Percentiles rank a stretch among this genome's conserved stretches.
Conservation (phyloP, 345 rosid genomes). For the Populus euphratica region DNA sequence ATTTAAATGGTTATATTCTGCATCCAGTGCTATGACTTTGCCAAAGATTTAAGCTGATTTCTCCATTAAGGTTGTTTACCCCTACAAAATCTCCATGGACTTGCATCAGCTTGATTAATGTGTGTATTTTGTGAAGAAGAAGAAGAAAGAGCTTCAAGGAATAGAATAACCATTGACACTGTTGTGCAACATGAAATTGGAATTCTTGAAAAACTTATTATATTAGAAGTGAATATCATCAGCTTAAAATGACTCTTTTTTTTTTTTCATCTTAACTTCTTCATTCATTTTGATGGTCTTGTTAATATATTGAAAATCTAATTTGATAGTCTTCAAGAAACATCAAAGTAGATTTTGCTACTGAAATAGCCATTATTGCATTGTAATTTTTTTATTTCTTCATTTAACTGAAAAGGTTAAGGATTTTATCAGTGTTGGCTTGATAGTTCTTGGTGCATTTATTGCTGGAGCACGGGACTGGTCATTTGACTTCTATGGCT, state of each 20-base stretch:
- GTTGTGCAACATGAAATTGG: not conserved
- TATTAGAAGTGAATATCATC: not conserved
- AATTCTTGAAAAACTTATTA: not conserved
- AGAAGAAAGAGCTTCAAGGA: not conserved
- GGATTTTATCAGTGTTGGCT: constrained; percentile 77
- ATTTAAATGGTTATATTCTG: constrained; percentile 1
- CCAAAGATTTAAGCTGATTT: not conserved
- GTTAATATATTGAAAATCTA: not conserved
- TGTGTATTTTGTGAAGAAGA: not conserved
- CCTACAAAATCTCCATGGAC: not conserved
- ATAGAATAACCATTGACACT: not conserved
- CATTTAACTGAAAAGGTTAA: constrained; percentile 43
- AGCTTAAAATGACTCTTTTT: not conserved
- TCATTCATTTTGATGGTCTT: not conserved
- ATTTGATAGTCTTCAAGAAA: not conserved
- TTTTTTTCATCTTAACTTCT: not conserved
- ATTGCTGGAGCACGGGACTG: constrained; percentile 96
- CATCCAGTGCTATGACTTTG: not conserved
- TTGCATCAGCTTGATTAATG: not conserved
- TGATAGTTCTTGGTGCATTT: constrained; percentile 84
- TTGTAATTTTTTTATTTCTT: constrained; percentile 29
- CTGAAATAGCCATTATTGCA: constrained; percentile 11
- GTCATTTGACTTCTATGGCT: constrained; percentile 88
- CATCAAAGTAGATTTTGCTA: not conserved
- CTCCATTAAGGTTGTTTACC: not conserved